Base-by-base conservation (phyloP, 306 rosid genomes). In the Vigna angularis region DNA sequence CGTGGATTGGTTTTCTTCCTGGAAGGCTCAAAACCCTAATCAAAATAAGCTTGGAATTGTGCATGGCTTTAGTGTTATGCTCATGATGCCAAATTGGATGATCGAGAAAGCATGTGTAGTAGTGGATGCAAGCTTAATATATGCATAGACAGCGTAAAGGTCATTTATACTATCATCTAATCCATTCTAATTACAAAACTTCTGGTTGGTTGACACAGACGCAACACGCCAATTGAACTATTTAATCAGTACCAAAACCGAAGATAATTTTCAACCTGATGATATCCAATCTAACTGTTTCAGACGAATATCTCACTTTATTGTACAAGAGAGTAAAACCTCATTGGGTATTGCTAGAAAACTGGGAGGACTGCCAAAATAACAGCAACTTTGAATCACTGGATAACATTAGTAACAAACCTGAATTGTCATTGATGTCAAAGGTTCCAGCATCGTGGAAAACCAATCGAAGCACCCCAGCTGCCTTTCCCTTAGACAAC, bases 361-460 rank as follows among this genome's bases (percentile, higher is more conserved):
- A 18, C 3, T 6, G 26, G 64, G 70, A 83, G 38, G 65, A 14
- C 38, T 0, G 63, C 6, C 4, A 52, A 76, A 36, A 22, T 15
- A 26, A 11, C 28, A 58, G 63, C 52, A 18, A 12, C 20, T 68
- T 65, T 57, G 67, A 28, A 45, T 50, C 67, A 57, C 72, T 44
- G 7, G 49, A 64, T 28, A 5, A 32, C 12, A 22, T 6, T 7
- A 59, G 56, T 50, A 24, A 28, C 3, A 73, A 50, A 93, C 97
- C 97, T 78, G 97, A 85, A 75, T 81, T 83, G 38, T 88, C 91
- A 80, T 81, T 80, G 36, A 79, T 72, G 47, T 90, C 94, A 85
- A 88, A 95, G 69, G 99, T 91, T 72, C 98, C 99, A 0, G 99
- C 97, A 75, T 93, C 98, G 22, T 93, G 99, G 80, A 95, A 95